Base-by-base conservation (phyloP, 2,329 filamentous ascomycete genomes). In the Ascocoryne sarcoides region DNA sequence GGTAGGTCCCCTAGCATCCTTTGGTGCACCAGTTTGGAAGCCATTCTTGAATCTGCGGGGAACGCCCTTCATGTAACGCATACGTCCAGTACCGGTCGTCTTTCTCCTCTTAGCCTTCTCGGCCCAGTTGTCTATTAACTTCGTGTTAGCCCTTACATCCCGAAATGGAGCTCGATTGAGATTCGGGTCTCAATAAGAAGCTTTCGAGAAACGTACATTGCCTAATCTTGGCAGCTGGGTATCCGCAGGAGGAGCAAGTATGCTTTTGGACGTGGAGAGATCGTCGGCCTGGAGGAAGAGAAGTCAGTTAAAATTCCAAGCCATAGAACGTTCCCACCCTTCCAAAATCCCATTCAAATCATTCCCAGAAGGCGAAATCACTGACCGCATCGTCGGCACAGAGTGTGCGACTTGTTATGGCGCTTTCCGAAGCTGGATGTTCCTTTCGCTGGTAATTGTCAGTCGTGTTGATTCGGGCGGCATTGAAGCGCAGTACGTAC, bases 101-200 rank as follows among this genome's bases (percentile, higher is more conserved):
- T 95, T 96, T 84, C 92, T 93, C 71, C 92, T 79, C 87, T 96
- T 96, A 62, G 89, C 90, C 85, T 98, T 98, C 81, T 96, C 90
- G 70, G 85, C 80, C 92, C 92, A 98, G 85, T 98, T 95, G 83
- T 82, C 90, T 96, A 65, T 66, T 76, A 76, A 61, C 75, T 68
- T 60, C 12, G 75, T 76, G 60, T 76, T 76, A 62, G 81, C 79
- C 60, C 14, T 10, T 19, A 5, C 20, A 5, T 15, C 10, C 23
- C 12, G 7, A 7, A 26, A 26, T 12, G 7, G 12, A 26, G 7
- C 23, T 12, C 12, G 7, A 12, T 7, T 26, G 8, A 35, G 18
- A 9, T 35, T 20, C 4, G n/a, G 32, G 12, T 10, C 9, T 4
- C 17, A 10, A 12, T 15, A 8, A n/a, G n/a, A 20, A 12, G 15